phyloP scores from a whole-genome alignment of 306 rosid genomes.

The Inga leiocalycina region DNA sequence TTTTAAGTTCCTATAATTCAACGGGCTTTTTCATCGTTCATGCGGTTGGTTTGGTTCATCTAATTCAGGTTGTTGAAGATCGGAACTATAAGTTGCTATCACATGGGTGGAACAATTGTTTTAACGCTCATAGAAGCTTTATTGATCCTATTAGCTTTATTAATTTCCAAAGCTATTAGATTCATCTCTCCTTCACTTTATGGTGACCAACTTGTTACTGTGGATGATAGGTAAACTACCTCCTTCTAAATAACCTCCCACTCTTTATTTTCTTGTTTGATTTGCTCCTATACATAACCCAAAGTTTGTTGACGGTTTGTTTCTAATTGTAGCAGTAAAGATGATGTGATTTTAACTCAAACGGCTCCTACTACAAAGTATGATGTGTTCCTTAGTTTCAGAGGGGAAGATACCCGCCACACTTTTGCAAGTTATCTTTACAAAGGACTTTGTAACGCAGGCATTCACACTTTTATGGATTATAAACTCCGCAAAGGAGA shows the following conservation, averaged over 20 bases:
- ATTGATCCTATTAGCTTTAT: neutral
- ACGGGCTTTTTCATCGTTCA: too few species aligned
- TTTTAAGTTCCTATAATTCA: too few species aligned
- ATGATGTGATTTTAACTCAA: too few species aligned
- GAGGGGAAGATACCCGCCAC: too few species aligned
- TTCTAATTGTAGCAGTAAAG: neutral
- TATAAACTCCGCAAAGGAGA: too few species aligned
- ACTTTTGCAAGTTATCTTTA: too few species aligned
- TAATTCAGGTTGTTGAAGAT: neutral
- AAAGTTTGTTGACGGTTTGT: neutral
- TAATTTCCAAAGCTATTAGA: too few species aligned
- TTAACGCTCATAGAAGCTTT: neutral
- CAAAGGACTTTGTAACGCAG: too few species aligned
- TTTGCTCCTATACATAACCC: neutral
- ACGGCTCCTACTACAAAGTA: too few species aligned
- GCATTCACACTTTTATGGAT: too few species aligned
- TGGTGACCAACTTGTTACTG: neutral
- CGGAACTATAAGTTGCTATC: neutral
- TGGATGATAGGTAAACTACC: neutral
- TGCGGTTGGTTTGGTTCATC: too few species aligned
- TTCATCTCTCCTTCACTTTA: neutral
- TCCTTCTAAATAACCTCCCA: neutral
- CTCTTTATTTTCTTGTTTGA: neutral
- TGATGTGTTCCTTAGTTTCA: too few species aligned
- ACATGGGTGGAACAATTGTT: neutral